These are phyloP conservation scores for Lentinula sp. DNA, from an alignment of 768 basidiomycete species.

Conservation along the genomic window DNA sequence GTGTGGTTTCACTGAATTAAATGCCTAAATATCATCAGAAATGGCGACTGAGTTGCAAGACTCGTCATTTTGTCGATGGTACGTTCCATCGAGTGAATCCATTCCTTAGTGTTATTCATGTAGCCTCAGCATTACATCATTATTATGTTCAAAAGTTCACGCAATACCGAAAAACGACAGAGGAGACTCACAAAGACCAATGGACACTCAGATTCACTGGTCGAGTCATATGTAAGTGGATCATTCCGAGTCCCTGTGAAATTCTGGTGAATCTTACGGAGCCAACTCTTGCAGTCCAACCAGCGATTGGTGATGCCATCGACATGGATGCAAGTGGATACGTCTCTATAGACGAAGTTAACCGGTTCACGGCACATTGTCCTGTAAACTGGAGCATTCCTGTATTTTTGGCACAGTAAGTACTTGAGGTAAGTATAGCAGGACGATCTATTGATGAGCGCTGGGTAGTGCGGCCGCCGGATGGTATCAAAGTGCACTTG, in stretches of 20 bases:
- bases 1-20: not conserved
- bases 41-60: constrained; percentile 20
- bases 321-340: constrained; percentile 19
- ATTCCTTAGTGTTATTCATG: not conserved
- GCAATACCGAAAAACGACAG: constrained; percentile 5
- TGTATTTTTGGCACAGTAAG: constrained; percentile 14
- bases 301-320: constrained; percentile 18
- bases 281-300: constrained; percentile 11
- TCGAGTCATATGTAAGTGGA: constrained; percentile 17
- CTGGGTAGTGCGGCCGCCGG: constrained; percentile 19
- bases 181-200: constrained; percentile 10
- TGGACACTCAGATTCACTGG: constrained; percentile 19
- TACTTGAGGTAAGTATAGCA: constrained; percentile 6
- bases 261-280: not conserved
- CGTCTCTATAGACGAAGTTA: constrained; percentile 17
- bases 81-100: not conserved
- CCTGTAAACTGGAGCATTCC: constrained; percentile 16
- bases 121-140: constrained; percentile 11
- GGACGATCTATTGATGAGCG: not conserved
- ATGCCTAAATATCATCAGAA: not conserved
- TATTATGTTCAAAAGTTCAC: constrained; percentile 11
- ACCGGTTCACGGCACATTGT: constrained; percentile 16
- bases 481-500: constrained; percentile 20
- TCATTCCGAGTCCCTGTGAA: not conserved
- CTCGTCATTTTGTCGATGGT: constrained; percentile 18